Base-by-base conservation (phyloP, 1,139 yeast species). In the Fermentozyma sake region DNA sequence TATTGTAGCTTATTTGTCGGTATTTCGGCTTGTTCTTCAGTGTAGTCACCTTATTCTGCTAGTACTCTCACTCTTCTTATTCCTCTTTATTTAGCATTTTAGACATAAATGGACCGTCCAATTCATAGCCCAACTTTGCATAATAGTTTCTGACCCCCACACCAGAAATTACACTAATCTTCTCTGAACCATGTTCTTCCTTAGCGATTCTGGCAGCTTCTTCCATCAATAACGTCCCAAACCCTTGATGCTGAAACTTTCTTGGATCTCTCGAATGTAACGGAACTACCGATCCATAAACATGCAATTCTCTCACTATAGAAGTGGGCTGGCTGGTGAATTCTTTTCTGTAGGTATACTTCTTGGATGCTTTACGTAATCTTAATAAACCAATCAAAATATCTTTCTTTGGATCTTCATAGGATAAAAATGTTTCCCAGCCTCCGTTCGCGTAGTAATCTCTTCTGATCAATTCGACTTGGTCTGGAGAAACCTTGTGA, bases 391-490 rank as follows among this genome's bases (percentile, higher is more conserved):
- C 99, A 57, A 91, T 86, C 41, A 91, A 68, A 36, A 91, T 91
- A 58, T 91, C 99, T 57, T 91, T 91, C 55, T 85, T 84, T 26
- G 98, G 98, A 58, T 93, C 98, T 58, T 91, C 99, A 54, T 93
- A 91, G 17, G 95, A 80, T 39, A 91, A 62, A 51, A 91, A 91
- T 0, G 99, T 91, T 60, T 91, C 97, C 99, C 99, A 91, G 18
- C 99, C 98, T 20, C 95, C 98, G 49, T 91, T 91, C 24, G 99
- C 99, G 39, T 82, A 81, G 58, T 91, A 91, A 52, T 91, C 99
- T 50, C 99, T 76, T 52, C 99, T 76, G 32, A 91, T 85, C 31
- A 91, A 64, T 58, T 91, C 99, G 11, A 91, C 96, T 55, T 91
- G 97, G 50, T 93, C 97, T 0, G 99, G 99, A 22, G 84, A 84